Evolutionary conservation across 148 eudicot genomes (phyloP), one percentile per base, ranked within the genome.

Genomic region (Nyssa sinensis): DNA sequence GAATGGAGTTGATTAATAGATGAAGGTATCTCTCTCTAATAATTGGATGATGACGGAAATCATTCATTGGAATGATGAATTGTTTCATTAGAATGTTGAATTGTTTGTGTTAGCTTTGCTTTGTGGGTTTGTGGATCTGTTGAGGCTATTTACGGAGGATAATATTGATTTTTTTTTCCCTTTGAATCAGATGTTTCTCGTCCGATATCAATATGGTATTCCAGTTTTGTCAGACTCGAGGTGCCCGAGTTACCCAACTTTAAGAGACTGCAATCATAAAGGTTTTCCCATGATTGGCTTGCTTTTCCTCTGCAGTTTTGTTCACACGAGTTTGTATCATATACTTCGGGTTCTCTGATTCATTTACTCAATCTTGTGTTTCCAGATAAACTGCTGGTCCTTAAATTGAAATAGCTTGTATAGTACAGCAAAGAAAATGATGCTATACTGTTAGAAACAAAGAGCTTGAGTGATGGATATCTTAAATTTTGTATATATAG

Each of bases 1-100:
- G 90, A n/a, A 53, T 61, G 53, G 81, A 80, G 78, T 73, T 88
- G 76, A 49, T 76, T 29, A 77, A 81, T 55, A 32, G 83, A 84
- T 80, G 84, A 83, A 74, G 16, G 39, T 72, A 28, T 28, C 27
- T 30, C 9, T 34, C 21, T 69, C 7, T 30, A 53, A 9, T 16
- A 5, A 59, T 37, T 32, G 24, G 9, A 4, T 24, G 9, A 57
- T 33, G 49, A 7, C 19, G 0, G 7, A 6, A 64, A 21, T n/a
- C 44, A 34, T 64, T 64, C 21, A 1, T 28, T 62, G 30, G 13
- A 25, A 25, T 60, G 25, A 60, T 29, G 7, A 7, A 30, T 31
- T 63, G 21, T 29, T 29, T 62, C 21, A 1, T 28, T 62, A 28
- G 13, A 25, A 25, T 60, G 25, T 24, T 29, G 7, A 7, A 30